Base-by-base conservation (phyloP, 768 basidiomycete species). In the Dentipellis sp. region DNA sequence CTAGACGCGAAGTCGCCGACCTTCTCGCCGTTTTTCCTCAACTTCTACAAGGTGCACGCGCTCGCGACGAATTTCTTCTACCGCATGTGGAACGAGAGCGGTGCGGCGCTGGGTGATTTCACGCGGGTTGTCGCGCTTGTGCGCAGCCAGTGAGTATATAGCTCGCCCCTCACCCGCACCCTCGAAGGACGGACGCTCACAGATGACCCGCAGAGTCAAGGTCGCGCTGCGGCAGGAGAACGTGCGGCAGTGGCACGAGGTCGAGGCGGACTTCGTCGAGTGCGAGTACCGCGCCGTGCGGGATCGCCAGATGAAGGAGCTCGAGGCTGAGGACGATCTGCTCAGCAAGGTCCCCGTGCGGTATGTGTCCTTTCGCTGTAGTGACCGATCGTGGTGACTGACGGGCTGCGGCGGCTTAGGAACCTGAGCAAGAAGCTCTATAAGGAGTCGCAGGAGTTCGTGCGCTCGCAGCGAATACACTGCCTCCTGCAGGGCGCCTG, bases 71-170 rank as follows among this genome's bases (percentile, higher is more conserved):
- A 81, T 48, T 94, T 94, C 74, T 94, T 94, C 71, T 72, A 91
- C n/a, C 80, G 90, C 36, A 92, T 95, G 83, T 95, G 91, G 91
- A 80, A 78, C 62, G 93, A 95, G 67, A 89, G 88, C 63, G 84
- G 86, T 11, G 88, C 93, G 1, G 82, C 86, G 3, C 64, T 68
- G 11, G 83, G 75, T 17, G 93, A 95, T 69, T 91, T 93, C 60
- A 75, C 78, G 37, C 83, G 94, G 10, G 83, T 95, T 10, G 79
- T 80, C 36, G 86, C 83, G 6, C 74, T 94, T 17, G 84, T 86
- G 37, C 81, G 82, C 53, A 91, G 89, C 77, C 93, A 94, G 89
- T 91, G 68, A 59, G 88, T 82, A 50, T 23, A 50, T 35, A 38
- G 23, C 49, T 12, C 37, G 37, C 34, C 23, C 10, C 8, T 21